Conservation (phyloP, 495 filamentous ascomycete species). For the Trichoderma asperelloides region DNA sequence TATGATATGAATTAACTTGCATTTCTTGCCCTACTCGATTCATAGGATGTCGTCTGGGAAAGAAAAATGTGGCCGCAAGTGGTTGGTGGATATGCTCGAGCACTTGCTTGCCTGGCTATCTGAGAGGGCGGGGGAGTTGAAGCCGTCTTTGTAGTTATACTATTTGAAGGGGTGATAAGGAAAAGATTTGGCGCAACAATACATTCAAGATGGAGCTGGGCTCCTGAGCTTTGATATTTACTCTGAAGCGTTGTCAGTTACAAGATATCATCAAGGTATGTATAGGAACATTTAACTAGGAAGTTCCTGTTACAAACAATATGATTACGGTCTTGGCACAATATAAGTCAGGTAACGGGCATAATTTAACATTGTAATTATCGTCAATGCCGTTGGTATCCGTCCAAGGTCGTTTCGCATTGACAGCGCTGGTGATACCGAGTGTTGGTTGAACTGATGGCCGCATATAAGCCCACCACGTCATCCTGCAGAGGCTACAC, state of each 20-base stretch:
- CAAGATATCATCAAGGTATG: too few species aligned
- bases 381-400: neutral
- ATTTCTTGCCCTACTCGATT: neutral
- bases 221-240: neutral
- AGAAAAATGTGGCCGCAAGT: neutral
- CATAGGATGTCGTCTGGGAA: neutral
- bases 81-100: neutral
- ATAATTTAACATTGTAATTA: neutral
- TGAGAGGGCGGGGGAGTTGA: neutral
- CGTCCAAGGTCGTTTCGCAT: neutral
- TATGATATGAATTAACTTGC: neutral
- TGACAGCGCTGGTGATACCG: neutral
- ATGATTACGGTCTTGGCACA: neutral
- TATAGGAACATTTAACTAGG: too few species aligned
- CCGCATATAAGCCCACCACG: neutral
- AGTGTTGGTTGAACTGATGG: neutral
- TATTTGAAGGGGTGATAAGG: neutral
- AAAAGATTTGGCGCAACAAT: neutral
- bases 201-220: neutral
- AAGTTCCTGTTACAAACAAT: neutral
- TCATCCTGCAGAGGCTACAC: neutral
- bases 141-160: neutral
- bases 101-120: neutral
- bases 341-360: neutral
- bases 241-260: neutral